Conservation (phyloP, 805 yeast genomes). For the Diddensiella transvaalensis region DNA sequence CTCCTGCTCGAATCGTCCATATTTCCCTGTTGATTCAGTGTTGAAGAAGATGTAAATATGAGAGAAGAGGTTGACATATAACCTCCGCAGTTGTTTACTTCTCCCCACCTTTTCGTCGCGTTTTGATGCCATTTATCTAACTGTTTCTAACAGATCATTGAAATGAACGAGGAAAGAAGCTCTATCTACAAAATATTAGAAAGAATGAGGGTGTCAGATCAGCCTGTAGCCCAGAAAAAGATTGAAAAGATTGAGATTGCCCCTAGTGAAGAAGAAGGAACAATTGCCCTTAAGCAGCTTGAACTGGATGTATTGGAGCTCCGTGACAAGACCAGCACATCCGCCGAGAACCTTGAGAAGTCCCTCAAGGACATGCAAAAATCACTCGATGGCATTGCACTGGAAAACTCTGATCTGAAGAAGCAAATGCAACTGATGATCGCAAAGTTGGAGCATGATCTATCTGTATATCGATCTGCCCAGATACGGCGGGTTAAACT, state of each 20-base stretch:
- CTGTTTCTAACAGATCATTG: too few species aligned
- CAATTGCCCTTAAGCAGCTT: neutral
- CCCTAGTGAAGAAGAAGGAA: neutral
- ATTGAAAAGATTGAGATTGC: neutral
- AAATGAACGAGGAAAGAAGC: neutral
- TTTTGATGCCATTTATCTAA: too few species aligned
- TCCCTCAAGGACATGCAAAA: neutral
- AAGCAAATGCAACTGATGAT: neutral
- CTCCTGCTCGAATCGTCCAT: constrained; percentile 4
- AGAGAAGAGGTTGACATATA: too few species aligned
- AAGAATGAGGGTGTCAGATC: neutral
- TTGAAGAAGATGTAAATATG: too few species aligned
- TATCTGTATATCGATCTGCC: neutral
- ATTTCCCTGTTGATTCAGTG: neutral
- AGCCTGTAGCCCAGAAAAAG: neutral
- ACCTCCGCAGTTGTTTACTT: neutral
- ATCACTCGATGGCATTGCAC: neutral
- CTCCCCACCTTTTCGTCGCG: neutral
- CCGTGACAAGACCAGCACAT: neutral
- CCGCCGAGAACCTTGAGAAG: neutral
- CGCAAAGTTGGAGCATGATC: neutral
- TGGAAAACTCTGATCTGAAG: neutral
- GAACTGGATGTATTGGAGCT: neutral
- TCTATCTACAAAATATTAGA: neutral
- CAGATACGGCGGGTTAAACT: too few species aligned